Conservation (phyloP, 2,329 filamentous ascomycete genomes). For the Clarireedia sp. region DNA sequence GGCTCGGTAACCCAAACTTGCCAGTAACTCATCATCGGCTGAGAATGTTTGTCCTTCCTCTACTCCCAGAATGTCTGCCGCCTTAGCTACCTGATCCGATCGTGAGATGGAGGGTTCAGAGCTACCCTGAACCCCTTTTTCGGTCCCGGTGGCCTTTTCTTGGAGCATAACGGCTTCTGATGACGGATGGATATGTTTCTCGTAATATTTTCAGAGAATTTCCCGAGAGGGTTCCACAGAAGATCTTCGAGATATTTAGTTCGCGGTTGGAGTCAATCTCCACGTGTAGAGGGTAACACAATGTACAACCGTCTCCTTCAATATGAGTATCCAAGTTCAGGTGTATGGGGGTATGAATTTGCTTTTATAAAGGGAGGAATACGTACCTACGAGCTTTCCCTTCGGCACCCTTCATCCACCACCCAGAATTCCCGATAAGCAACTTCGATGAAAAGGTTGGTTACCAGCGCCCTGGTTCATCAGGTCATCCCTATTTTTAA, state of each 20-base stretch:
- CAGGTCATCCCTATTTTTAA: not conserved
- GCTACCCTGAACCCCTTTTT: not conserved
- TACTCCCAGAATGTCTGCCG: slow-evolving; percentile 1
- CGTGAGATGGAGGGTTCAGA: not conserved
- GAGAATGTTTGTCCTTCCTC: slow-evolving; percentile 12
- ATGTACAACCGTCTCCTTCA: not conserved
- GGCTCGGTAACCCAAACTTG: slow-evolving; percentile 25
- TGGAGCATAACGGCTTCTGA: not conserved
- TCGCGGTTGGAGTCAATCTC: no score
- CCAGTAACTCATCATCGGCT: slow-evolving; percentile 25
- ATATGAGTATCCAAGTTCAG: not conserved
- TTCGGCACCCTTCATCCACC: not conserved
- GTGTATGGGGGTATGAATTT: not conserved
- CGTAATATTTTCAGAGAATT: no score
- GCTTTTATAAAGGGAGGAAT: not conserved
- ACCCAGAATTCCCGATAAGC: not conserved
- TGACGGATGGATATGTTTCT: not conserved
- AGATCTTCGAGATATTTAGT: no score
- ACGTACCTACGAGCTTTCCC: not conserved
- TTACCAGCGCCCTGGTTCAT: not conserved
- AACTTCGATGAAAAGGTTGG: not conserved
- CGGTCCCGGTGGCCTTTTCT: not conserved
- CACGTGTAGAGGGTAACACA: not conserved
- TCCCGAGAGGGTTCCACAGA: not conserved
- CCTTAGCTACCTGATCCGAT: not conserved